These are phyloP conservation scores for Citrus trifoliata DNA, from an alignment of 345 rosid species.

Conservation along the genomic window DNA sequence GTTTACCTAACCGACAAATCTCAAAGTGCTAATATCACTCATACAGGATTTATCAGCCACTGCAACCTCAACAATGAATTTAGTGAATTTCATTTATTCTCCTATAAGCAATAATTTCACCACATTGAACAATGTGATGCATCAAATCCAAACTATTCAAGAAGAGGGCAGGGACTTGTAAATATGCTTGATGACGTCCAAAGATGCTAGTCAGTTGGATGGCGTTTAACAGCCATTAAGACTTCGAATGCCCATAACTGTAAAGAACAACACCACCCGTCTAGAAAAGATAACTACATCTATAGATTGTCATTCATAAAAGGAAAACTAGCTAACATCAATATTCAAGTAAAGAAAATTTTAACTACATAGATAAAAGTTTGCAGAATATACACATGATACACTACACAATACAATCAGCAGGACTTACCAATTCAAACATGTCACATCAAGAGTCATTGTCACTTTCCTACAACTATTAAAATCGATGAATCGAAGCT, in stretches of 20 bases:
- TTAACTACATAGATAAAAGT: neutral
- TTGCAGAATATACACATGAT: neutral
- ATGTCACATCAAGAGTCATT: slow-evolving; percentile 55
- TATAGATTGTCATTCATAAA: neutral
- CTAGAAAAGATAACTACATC: neutral
- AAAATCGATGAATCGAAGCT: slow-evolving; percentile 50
- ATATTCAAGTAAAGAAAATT: neutral
- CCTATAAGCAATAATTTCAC: neutral
- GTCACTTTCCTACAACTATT: slow-evolving; percentile 45
- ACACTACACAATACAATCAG: neutral
- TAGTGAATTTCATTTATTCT: neutral
- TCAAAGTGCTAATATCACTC: neutral
- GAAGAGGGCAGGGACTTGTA: neutral
- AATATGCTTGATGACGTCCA: neutral
- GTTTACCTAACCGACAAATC: neutral
- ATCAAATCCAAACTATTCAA: slow-evolving; percentile 3
- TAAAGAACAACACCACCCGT: neutral
- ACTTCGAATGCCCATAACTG: neutral
- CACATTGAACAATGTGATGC: neutral
- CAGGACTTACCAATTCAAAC: slow-evolving; percentile 57
- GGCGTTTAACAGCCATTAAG: neutral
- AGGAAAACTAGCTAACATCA: neutral
- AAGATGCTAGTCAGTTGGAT: neutral
- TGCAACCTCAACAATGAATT: neutral
- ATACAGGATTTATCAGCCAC: neutral